Evolutionary conservation across 2,329 filamentous ascomycete species (phyloP).

Genomic region (Pseudogymnoascus verrucosus): DNA sequence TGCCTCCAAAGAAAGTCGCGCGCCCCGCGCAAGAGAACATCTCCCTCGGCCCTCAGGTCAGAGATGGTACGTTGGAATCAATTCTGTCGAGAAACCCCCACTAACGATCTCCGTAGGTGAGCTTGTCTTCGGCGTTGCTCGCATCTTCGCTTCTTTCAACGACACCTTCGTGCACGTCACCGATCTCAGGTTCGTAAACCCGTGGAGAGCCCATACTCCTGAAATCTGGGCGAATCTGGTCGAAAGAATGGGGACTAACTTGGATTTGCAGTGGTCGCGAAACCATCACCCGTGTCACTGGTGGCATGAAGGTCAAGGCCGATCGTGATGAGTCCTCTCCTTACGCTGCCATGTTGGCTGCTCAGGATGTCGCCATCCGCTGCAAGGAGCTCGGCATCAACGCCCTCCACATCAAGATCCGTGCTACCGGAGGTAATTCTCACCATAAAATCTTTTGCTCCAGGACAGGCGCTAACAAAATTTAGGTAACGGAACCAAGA

Average conservation of each 20-base stretch:
- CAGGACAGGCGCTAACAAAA: constrained; percentile 5
- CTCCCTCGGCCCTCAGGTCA: constrained; percentile 91
- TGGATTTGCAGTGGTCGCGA: constrained; percentile 87
- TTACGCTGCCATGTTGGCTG: constrained; percentile 99
- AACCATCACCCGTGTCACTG: constrained; percentile 99
- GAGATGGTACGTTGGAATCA: constrained; percentile 63
- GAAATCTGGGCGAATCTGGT: constrained; percentile 21
- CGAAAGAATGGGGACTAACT: constrained; percentile 49
- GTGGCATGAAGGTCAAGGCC: constrained; percentile 99
- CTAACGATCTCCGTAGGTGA: constrained; percentile 43
- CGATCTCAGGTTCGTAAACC: constrained; percentile 75
- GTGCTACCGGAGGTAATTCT: constrained; percentile 81
- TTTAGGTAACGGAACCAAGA: constrained; percentile 97
- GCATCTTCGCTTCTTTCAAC: constrained; percentile 70
- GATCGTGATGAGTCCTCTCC: constrained; percentile 99
- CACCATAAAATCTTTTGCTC: neutral
- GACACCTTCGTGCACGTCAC: constrained; percentile 88
- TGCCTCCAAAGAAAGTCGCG: constrained; percentile 89
- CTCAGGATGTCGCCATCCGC: constrained; percentile 90
- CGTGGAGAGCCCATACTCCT: constrained; percentile 13
- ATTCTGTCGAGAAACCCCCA: constrained; percentile 5
- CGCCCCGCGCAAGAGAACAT: constrained; percentile 92
- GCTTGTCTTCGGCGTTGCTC: constrained; percentile 71
- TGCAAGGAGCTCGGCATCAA: constrained; percentile 83
- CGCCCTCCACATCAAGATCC: constrained; percentile 99